Evolutionary conservation across 2,329 filamentous ascomycete species (phyloP).

Genomic region (Aspergillus sp.): DNA sequence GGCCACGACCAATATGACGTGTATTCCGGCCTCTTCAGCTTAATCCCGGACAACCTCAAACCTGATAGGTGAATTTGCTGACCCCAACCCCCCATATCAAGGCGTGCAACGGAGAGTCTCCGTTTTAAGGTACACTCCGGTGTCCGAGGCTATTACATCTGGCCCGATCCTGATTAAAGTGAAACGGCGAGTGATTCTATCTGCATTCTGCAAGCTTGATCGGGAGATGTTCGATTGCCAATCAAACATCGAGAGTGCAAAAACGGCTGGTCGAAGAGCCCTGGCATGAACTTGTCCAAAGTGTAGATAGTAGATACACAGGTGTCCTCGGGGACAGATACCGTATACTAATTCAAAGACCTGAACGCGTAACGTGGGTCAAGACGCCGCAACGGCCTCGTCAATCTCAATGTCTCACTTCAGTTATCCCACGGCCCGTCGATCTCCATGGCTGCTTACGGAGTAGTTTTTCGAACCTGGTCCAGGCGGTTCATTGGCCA

Average conservation of each 20-base stretch:
- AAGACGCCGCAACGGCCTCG: not conserved
- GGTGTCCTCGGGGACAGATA: too few species aligned
- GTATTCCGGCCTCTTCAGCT: constrained; percentile 2
- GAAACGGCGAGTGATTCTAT: not conserved
- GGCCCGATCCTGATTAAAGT: not conserved
- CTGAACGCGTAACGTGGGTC: not conserved
- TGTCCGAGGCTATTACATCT: not conserved
- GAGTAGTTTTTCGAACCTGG: too few species aligned
- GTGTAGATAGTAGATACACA: too few species aligned
- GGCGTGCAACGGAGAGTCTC: not conserved
- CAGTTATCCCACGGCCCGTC: too few species aligned
- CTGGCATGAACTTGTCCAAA: too few species aligned
- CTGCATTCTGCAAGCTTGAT: not conserved
- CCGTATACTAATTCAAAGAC: not conserved
- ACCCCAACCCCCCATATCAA: not conserved
- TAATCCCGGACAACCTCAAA: not conserved
- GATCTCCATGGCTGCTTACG: too few species aligned
- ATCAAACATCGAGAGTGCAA: too few species aligned
- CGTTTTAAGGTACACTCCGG: not conserved
- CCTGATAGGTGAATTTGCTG: not conserved
- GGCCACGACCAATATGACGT: not conserved
- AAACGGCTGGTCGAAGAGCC: too few species aligned
- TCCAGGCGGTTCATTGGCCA: too few species aligned
- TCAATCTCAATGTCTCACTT: not conserved
- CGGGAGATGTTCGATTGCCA: not conserved